phyloP scores from a whole-genome alignment of 306 rosid species.

The Fragaria iinumae region DNA sequence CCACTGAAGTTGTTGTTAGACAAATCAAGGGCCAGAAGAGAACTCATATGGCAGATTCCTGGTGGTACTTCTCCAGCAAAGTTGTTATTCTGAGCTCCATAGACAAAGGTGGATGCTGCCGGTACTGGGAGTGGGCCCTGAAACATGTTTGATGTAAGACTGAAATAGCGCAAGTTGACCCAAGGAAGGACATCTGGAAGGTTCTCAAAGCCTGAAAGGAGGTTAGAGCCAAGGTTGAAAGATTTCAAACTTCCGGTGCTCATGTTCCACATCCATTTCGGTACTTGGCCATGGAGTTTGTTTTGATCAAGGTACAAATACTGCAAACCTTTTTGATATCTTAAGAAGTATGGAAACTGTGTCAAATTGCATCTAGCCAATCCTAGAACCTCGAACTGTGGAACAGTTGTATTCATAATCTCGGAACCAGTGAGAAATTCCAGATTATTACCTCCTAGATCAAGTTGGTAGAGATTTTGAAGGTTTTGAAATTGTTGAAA shows the following conservation, averaged over 20 bases:
- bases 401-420: background rate
- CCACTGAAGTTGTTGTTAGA: conserved; percentile 20
- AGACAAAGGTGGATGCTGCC: background rate
- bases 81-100: background rate
- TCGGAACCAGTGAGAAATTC: background rate
- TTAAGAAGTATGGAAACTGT: background rate
- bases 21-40: background rate
- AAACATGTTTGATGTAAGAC: background rate
- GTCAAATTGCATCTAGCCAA: background rate
- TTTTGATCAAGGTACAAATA: accelerated
- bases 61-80: background rate
- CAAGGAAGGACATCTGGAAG: background rate
- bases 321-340: background rate
- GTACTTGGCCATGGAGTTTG: background rate
- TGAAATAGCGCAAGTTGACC: accelerated
- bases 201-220: background rate
- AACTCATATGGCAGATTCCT: conserved; percentile 1
- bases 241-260: background rate
- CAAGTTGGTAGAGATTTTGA: background rate
- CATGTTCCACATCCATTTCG: background rate
- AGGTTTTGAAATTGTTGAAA: background rate
- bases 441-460: accelerated
- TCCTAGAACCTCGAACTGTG: accelerated
- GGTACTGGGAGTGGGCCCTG: conserved; percentile 2
- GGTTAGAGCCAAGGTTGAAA: background rate